Evolutionary conservation across 257 asterid genomes (phyloP), one percentile per base, ranked within the genome.

Genomic region (Penstemon newberryi): DNA sequence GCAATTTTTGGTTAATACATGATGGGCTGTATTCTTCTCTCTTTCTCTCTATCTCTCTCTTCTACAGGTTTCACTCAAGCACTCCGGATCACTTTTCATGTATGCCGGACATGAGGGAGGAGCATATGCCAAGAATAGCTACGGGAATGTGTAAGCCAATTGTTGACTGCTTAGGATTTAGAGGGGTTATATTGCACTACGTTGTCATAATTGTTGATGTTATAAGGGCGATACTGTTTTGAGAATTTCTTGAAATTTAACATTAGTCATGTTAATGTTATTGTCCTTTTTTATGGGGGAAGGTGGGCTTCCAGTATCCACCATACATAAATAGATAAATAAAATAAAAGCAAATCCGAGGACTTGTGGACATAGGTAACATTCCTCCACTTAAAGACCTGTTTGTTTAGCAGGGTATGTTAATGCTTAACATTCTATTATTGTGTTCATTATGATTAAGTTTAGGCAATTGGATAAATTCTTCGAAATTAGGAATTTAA

Each of bases 31-130:
- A 7, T 58, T 13, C 39, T 33, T 44, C 55, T 3, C 73, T 50
- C 44, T 56, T 40, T 5, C 46, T 60, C 64, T 19, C 10, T 33
- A 5, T 5, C 33, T 67, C 72, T 33, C 36, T 43, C 43, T 33
- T 63, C 60, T 39, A 70, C 83, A 93, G 99, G 99, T 90, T 36
- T 88, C 99, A 25, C 94, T 90, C 53, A 93, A 90, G 85, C 99
- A 93, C 72, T 93, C 99, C 69, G 99, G 99, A 67, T 93, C 99
- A 57, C 99, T 93, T 82, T 93, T 93, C 77, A 93, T 93, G 99
- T 93, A 93, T 79, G 95, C 99, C 65, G 99, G 99, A 77, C 87
- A 87, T 8, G 84, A 74, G 75, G 99, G 97, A 75, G 99, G 99
- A 75, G 97, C 99, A 76, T 93, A 87, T 83, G 99, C 99, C 64